Evolutionary conservation across 805 yeast genomes (phyloP), one percentile per base, ranked within the genome.

Genomic region (Sugiyamaella chiloensis): DNA sequence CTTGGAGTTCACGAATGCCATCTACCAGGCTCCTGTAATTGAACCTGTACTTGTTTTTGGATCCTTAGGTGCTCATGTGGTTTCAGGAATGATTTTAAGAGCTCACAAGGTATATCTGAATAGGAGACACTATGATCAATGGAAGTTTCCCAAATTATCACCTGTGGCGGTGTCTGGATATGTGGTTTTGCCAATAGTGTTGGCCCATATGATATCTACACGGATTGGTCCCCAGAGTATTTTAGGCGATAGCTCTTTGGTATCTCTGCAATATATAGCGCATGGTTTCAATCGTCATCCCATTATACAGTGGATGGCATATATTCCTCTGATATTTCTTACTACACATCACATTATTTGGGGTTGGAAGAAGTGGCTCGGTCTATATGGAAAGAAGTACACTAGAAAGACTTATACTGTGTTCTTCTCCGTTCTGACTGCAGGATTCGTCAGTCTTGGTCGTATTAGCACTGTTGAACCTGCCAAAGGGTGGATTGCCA

Each of bases 131-230:
- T 61, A 64, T 45, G 67, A 59, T 4, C 52, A 51, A 40, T 48
- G 55, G 51, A 47, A 47, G 31, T 32, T 29, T 30, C 32, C 76
- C 8, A 83, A 83, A 0, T 51, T 76, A 4, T 66, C 85, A 1
- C 87, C 88, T 2, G 61, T 80, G 17, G 71, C 80, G 11, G 72
- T 81, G 45, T 70, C 83, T 3, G 91, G 91, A 0, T 81, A 80
- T 60, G 34, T 78, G 8, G 62, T 81, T 34, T 47, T 74, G 0
- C 76, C 79, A 0, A 55, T 76, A 7, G 47, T 80, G 1, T 42
- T 54, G 0, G 72, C 64, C 32, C 90, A 84, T 59, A 66, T 70
- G 14, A 51, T 63, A 12, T 71, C 72, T 42, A 70, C 74, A 51
- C 67, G 86, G 47, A 31, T 72, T 4, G 66, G 67, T 0, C 88